A percentile compares a stretch with the other conserved stretches of the same genome.
phyloP scores from a whole-genome alignment of 2,329 filamentous ascomycete species.

The Claviceps purpurea region DNA sequence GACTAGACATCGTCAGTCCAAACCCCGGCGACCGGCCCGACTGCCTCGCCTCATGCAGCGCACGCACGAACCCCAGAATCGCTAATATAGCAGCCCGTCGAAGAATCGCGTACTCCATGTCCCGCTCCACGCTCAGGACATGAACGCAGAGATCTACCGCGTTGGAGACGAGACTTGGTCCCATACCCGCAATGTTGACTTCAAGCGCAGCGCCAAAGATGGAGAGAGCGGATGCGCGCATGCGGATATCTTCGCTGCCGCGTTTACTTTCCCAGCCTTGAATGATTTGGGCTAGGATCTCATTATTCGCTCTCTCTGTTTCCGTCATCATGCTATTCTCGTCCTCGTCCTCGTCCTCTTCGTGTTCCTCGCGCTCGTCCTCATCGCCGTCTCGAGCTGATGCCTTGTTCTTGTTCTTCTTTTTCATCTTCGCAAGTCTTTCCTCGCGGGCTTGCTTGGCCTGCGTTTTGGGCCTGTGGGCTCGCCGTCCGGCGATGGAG shows the following conservation, averaged over 20 bases:
- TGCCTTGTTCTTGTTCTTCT: conserved; percentile 21
- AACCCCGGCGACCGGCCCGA: conserved; percentile 34
- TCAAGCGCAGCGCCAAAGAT: conserved; percentile 49
- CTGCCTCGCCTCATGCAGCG: conserved; percentile 41
- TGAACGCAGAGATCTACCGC: conserved; percentile 50
- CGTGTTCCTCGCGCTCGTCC: background rate
- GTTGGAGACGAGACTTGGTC: conserved; percentile 36
- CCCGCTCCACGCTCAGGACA: conserved; percentile 48
- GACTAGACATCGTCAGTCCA: conserved; percentile 39
- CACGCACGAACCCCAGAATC: conserved; percentile 46
- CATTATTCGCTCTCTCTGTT: conserved; percentile 32
- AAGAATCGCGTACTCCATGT: conserved; percentile 48
- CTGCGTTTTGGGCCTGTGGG: conserved; percentile 45
- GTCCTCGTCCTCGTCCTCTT: conserved; percentile 23
- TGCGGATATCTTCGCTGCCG: conserved; percentile 54
- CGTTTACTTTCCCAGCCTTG: conserved; percentile 53
- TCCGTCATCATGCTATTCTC: conserved; percentile 20
- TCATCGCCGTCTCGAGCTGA: conserved; percentile 12
- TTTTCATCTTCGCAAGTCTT: conserved; percentile 32
- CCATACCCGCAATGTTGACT: conserved; percentile 43
- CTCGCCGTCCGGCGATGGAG: conserved; percentile 49
- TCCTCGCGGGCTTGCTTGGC: conserved; percentile 39
- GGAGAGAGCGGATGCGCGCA: conserved; percentile 56
- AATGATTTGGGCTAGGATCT: conserved; percentile 44
- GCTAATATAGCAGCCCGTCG: conserved; percentile 52